Base-by-base conservation (phyloP, 2,329 filamentous ascomycete species). In the Curvularia spicifera region DNA sequence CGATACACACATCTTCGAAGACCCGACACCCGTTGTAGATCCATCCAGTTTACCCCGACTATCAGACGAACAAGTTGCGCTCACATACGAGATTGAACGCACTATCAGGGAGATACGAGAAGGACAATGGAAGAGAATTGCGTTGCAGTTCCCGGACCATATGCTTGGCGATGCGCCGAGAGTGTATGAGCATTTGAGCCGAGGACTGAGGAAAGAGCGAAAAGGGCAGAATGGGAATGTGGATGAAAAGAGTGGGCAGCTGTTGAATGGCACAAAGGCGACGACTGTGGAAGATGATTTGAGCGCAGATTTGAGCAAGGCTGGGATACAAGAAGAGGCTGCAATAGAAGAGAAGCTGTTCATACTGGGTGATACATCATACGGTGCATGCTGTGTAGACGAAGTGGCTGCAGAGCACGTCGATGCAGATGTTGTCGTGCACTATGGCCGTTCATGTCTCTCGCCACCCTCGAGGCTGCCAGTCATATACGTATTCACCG, bases 401-500 rank as follows among this genome's bases (percentile, higher is more conserved):
- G 95, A 99, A 79, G 89, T 98, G 40, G 95, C 95, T 0, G 95
- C 95, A 2, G 93, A 99, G 76, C 95, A 99, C 75, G 90, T 92
- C 15, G 85, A 92, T 69, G 93, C 95, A 6, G 90, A 98, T 61
- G 91, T 93, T 0, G 91, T 98, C 1, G 89, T 99, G 13, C 95
- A 99, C 75, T 99, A 98, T 69, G 95, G 95, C 3, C 85, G 95
- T 51, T 90, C 94, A 0, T 99, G 95, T 72, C 82, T 99, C 24
- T 97, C 93, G 7, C 94, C 94, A 0, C 96, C 94, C 0, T 90
- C 91, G 10, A 83, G 93, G 54, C 79, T 98, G 51, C 93, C 94
- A 0, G 93, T 97, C 22, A 87, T 97, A 49, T 93, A 97, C 74
- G 87, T 97, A 58, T 98, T 95, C 73, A 99, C 95, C 0, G 84